A percentile compares a stretch with the other conserved stretches of the same genome.
Evolutionary conservation across 805 yeast genomes (phyloP).

Genomic region (Metschnikowia henanensis): DNA sequence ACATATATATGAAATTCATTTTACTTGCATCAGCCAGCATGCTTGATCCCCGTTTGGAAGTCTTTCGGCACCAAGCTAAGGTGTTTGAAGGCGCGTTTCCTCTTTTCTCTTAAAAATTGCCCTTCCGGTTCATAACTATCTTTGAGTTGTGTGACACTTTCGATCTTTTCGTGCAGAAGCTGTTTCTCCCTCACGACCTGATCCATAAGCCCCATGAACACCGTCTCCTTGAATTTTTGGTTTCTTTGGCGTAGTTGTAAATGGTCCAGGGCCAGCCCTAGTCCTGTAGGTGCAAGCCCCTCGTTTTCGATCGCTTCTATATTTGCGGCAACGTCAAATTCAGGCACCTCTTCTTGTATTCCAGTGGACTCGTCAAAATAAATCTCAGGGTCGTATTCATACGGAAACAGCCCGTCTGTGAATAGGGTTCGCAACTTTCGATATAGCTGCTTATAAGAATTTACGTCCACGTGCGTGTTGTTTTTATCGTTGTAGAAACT

Average conservation of each 20-base stretch:
- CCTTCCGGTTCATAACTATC: constrained; percentile 2
- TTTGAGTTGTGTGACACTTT: too few species aligned
- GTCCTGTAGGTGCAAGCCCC: neutral
- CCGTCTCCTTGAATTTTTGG: constrained; percentile 8
- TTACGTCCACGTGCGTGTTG: constrained; percentile 4
- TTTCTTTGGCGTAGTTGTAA: constrained; percentile 3
- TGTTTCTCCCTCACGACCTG: constrained; percentile 8
- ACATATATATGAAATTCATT: too few species aligned
- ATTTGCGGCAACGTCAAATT: constrained; percentile 13
- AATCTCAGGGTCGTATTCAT: constrained; percentile 26
- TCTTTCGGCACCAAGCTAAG: constrained; percentile 2
- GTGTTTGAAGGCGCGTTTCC: constrained; percentile 3
- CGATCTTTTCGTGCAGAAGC: constrained; percentile 6
- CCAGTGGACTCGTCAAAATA: constrained; percentile 8
- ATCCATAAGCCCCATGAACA: constrained; percentile 11
- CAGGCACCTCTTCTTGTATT: constrained; percentile 11
- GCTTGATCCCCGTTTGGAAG: too few species aligned
- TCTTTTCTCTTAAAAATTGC: neutral
- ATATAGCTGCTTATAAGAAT: constrained; percentile 19
- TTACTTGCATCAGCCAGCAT: too few species aligned
- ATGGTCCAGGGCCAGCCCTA: constrained; percentile 1
- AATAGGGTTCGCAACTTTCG: constrained; percentile 28
- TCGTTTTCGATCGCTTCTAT: constrained; percentile 10
- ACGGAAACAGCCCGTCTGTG: constrained; percentile 24
- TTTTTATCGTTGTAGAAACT: constrained; percentile 5